phyloP scores from a whole-genome alignment of 2,329 filamentous ascomycete genomes.

The Rutstroemia sp. region DNA sequence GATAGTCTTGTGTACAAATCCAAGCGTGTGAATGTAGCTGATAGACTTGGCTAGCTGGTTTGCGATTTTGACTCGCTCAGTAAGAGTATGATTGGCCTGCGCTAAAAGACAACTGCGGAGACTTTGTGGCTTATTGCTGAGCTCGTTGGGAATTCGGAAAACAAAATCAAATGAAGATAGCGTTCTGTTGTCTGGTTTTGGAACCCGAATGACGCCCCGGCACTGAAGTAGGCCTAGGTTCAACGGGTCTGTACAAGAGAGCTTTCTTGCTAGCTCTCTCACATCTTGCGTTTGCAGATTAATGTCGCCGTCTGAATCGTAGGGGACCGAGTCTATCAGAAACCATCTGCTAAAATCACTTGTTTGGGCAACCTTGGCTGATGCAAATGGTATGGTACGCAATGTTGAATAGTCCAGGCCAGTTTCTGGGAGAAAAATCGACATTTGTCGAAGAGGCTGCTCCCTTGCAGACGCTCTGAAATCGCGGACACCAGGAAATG shows the following conservation, averaged over 20 bases:
- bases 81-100: constrained; percentile 5
- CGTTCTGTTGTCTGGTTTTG: background rate
- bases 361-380: constrained; percentile 1
- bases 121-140: background rate
- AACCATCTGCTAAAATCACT: background rate
- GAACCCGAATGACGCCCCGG: background rate
- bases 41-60: constrained; percentile 25
- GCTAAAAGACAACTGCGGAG: background rate
- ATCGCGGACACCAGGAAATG: background rate
- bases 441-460: background rate
- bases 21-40: constrained; percentile 22
- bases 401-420: background rate
- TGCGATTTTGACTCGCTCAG: constrained; percentile 17
- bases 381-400: background rate
- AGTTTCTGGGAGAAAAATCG: background rate
- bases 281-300: constrained; percentile 2
- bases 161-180: background rate
- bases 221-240: constrained; percentile 2
- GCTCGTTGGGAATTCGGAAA: background rate
- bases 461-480: background rate
- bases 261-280: constrained; percentile 5
- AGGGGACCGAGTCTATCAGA: constrained; percentile 2
- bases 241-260: constrained; percentile 1
- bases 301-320: constrained; percentile 1
- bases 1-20: constrained; percentile 30